Percentiles rank a stretch among this genome's conserved stretches.
Evolutionary conservation across 2,329 filamentous ascomycete species (phyloP).

Genomic region (Pseudocercospora vitis): DNA sequence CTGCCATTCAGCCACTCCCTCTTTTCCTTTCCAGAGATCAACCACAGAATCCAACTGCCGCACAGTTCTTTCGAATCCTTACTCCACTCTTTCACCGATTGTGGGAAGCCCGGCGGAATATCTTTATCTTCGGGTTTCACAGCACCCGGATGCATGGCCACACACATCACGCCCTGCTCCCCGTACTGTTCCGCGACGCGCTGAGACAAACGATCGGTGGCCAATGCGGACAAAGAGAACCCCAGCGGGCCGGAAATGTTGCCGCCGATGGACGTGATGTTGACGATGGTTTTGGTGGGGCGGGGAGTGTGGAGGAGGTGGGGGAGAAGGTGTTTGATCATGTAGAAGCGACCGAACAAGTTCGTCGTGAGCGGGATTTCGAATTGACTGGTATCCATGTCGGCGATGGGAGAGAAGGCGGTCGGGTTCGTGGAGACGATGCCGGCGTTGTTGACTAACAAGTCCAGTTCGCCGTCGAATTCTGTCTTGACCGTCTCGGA

Average conservation of each 20-base stretch:
- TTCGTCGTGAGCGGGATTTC: slow-evolving; percentile 17
- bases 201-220: slow-evolving; percentile 38
- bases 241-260: slow-evolving; percentile 39
- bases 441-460: slow-evolving; percentile 22
- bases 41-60: slow-evolving; percentile 32
- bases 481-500: not conserved
- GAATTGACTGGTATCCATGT: slow-evolving; percentile 14
- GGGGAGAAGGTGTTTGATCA: slow-evolving; percentile 28
- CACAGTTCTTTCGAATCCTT: slow-evolving; percentile 33
- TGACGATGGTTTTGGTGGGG: slow-evolving; percentile 25
- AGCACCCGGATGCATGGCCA: slow-evolving; percentile 38
- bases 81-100: slow-evolving; percentile 20
- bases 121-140: slow-evolving; percentile 33
- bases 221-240: slow-evolving; percentile 38
- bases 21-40: slow-evolving; percentile 35
- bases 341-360: slow-evolving; percentile 19
- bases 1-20: slow-evolving; percentile 41
- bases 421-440: slow-evolving; percentile 4
- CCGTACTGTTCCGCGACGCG: slow-evolving; percentile 37
- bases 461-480: slow-evolving; percentile 12
- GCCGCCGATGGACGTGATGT: slow-evolving; percentile 34
- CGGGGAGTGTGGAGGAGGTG: not conserved
- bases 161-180: slow-evolving; percentile 28
- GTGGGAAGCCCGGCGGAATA: slow-evolving; percentile 36
- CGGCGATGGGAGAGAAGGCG: slow-evolving; percentile 7